These are phyloP conservation scores for Phytophthora crassamura DNA, from an alignment of 352 stramenopile species.

Conservation along the genomic window DNA sequence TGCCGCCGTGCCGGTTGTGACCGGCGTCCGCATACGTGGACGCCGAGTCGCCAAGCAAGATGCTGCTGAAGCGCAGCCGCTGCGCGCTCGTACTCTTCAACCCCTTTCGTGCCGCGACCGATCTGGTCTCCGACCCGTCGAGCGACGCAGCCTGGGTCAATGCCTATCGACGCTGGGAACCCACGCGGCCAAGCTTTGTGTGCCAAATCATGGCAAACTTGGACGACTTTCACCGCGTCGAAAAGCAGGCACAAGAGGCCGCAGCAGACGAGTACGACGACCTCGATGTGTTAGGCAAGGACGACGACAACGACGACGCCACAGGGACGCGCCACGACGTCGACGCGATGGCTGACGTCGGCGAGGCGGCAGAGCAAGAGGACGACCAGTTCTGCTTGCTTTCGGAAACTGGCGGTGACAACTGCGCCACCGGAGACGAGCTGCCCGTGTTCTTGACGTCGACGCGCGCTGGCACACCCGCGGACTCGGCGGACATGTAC, in stretches of 20 bases:
- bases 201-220: not conserved
- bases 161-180: not conserved
- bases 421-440: too few relatives aligned
- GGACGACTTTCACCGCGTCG: constrained; percentile 1
- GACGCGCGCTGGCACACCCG: too few relatives aligned
- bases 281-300: not conserved
- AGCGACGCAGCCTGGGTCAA: not conserved
- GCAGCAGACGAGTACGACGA: not conserved
- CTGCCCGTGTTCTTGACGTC: too few relatives aligned
- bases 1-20: too few relatives aligned
- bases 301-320: too few relatives aligned
- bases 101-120: too few relatives aligned
- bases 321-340: too few relatives aligned
- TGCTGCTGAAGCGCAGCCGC: not conserved
- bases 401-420: not conserved
- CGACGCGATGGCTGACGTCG: too few relatives aligned
- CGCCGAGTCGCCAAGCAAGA: not conserved
- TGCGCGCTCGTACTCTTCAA: not conserved
- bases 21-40: too few relatives aligned
- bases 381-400: not conserved
- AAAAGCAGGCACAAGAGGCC: not conserved
- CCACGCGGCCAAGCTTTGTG: not conserved
- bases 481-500: too few relatives aligned
- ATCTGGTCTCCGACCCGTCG: not conserved
- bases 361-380: too few relatives aligned